phyloP scores from a whole-genome alignment of 768 basidiomycete species.

The Crassisporium funariophilum region DNA sequence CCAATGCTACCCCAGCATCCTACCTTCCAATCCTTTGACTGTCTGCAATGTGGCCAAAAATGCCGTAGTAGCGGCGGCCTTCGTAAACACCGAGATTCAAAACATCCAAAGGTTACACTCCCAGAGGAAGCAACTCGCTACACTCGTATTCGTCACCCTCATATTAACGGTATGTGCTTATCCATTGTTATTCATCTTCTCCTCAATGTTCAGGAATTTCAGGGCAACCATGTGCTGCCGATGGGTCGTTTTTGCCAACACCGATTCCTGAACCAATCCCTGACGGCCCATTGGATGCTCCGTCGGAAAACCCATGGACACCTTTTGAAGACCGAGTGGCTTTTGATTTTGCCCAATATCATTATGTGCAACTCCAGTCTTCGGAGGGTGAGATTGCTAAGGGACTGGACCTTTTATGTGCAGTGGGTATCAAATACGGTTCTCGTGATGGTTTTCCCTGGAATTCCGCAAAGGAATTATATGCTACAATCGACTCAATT shows the following conservation, averaged over 20 bases:
- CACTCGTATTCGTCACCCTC: slow-evolving; percentile 8
- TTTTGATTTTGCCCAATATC: slow-evolving; percentile 31
- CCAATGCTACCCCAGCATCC: not conserved
- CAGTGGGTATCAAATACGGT: slow-evolving; percentile 15
- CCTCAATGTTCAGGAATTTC: not conserved
- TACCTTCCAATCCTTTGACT: slow-evolving; percentile 4
- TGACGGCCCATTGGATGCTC: not conserved
- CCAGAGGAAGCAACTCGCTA: slow-evolving; percentile 9
- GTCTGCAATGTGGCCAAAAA: slow-evolving; percentile 5
- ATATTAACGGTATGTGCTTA: slow-evolving; percentile 15
- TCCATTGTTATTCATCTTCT: not conserved
- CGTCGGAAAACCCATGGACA: slow-evolving; percentile 20
- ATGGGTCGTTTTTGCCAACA: not conserved
- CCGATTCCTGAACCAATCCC: too few species aligned
- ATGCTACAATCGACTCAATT: slow-evolving; percentile 28
- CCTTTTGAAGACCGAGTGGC: slow-evolving; percentile 26
- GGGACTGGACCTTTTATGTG: slow-evolving; percentile 27
- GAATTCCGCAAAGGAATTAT: slow-evolving; percentile 17
- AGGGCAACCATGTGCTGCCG: not conserved
- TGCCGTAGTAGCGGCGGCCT: slow-evolving; percentile 12
- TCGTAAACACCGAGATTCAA: slow-evolving; percentile 4
- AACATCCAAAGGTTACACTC: slow-evolving; percentile 6
- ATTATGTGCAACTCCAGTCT: slow-evolving; percentile 26
- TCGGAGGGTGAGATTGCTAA: slow-evolving; percentile 20
- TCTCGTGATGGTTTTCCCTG: slow-evolving; percentile 15